A percentile compares a stretch with the other conserved stretches of the same genome.
Conservation (phyloP, 176 grass and related monocot genomes). For the Carex pumila region DNA sequence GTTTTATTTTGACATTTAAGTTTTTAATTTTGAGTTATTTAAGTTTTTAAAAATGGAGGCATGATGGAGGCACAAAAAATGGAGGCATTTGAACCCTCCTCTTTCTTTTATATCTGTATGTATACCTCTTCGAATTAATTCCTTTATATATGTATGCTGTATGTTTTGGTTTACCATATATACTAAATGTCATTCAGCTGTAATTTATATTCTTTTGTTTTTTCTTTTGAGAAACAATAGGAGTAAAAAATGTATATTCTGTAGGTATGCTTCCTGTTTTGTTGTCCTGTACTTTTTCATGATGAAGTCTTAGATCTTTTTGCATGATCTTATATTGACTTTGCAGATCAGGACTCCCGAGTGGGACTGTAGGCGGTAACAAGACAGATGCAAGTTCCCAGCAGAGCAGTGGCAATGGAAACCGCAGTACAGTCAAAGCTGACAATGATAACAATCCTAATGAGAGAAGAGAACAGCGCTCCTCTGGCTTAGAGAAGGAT, state of each 20-base stretch:
- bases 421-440: slow-evolving; percentile 32
- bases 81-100: no score
- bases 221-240: neutral
- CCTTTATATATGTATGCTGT: neutral
- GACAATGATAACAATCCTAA: slow-evolving; percentile 43
- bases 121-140: neutral
- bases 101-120: neutral
- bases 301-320: neutral
- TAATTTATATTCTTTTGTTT: neutral
- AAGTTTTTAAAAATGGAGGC: no score
- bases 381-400: slow-evolving; percentile 54
- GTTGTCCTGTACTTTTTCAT: no score
- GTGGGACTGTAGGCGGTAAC: slow-evolving; percentile 37
- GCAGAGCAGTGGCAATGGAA: slow-evolving; percentile 34
- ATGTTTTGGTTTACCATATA: neutral
- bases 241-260: no score
- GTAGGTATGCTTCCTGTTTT: no score
- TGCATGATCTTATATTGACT: neutral
- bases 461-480: slow-evolving; percentile 64
- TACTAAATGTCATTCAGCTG: neutral
- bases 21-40: no score
- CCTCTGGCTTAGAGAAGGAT: slow-evolving; percentile 59
- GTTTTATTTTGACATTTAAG: no score
- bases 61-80: no score
- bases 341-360: slow-evolving; percentile 52